A percentile compares a stretch with the other conserved stretches of the same genome.
These are phyloP conservation scores for Hysterium pulicare DNA, from an alignment of 2,329 filamentous ascomycete genomes.

Conservation along the genomic window DNA sequence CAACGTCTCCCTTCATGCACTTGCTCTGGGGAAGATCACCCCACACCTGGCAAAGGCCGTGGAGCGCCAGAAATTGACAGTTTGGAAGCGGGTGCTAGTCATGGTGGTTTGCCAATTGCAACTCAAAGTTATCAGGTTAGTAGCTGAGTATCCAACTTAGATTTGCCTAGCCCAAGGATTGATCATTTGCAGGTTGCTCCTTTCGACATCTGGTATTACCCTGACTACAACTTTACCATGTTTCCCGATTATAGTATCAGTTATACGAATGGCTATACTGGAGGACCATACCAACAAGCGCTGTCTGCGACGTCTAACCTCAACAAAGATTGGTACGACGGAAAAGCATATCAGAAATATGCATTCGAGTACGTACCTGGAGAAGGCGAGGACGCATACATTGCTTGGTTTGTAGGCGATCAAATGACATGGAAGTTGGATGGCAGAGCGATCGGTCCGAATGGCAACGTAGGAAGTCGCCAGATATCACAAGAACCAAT, in stretches of 20 bases:
- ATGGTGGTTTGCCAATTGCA: constrained; percentile 42
- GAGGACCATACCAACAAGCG: constrained; percentile 55
- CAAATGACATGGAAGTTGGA: constrained; percentile 52
- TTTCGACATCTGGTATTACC: constrained; percentile 50
- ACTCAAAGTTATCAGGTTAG: constrained; percentile 45
- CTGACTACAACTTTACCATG: constrained; percentile 51
- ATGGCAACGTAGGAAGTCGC: constrained; percentile 51
- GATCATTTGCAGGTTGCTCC: constrained; percentile 37
- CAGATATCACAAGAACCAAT: constrained; percentile 53
- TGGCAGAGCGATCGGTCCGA: constrained; percentile 50
- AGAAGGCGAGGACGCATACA: constrained; percentile 41
- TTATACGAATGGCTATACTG: constrained; percentile 51
- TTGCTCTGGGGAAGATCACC: constrained; percentile 46
- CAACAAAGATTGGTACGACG: constrained; percentile 56
- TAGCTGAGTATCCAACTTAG: not conserved
- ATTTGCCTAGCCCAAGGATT: too few species aligned
- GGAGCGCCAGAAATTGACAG: constrained; percentile 51
- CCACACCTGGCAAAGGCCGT: constrained; percentile 45
- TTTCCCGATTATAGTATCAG: constrained; percentile 50
- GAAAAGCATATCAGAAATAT: constrained; percentile 53
- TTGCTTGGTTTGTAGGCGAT: constrained; percentile 54
- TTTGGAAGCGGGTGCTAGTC: constrained; percentile 46
- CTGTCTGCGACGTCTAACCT: constrained; percentile 54
- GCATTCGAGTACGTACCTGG: constrained; percentile 55
- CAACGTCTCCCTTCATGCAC: constrained; percentile 46